Conservation (phyloP, 1,139 yeast genomes). For the Candida anutae region DNA sequence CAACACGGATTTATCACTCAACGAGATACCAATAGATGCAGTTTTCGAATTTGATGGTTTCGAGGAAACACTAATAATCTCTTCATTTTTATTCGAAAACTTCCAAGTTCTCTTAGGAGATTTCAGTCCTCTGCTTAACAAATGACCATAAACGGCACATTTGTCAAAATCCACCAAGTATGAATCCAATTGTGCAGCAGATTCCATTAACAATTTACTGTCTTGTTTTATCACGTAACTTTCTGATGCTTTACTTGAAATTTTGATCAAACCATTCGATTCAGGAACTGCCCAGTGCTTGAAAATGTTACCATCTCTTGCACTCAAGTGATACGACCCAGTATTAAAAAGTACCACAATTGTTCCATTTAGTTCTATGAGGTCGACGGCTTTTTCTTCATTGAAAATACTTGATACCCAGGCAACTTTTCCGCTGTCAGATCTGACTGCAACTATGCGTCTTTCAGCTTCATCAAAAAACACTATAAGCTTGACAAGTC, state of each 20-base stretch:
- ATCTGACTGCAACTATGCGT: constrained; percentile 22
- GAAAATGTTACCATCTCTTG: constrained; percentile 19
- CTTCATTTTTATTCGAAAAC: constrained; percentile 13
- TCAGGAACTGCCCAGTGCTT: background rate
- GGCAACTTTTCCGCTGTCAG: constrained; percentile 18
- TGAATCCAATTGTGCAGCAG: constrained; percentile 6
- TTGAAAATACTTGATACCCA: constrained; percentile 17
- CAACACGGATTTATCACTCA: constrained; percentile 65
- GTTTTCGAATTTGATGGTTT: constrained; percentile 36
- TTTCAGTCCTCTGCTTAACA: constrained; percentile 8
- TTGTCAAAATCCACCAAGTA: constrained; percentile 11
- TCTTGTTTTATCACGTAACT: background rate
- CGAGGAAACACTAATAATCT: constrained; percentile 12
- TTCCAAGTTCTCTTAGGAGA: constrained; percentile 20
- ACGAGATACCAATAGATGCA: constrained; percentile 62
- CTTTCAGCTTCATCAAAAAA: constrained; percentile 16
- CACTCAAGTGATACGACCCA: constrained; percentile 12
- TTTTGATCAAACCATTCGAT: background rate
- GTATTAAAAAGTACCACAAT: constrained; percentile 16
- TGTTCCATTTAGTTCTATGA: constrained; percentile 11
- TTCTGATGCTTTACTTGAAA: background rate
- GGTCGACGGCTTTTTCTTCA: constrained; percentile 9
- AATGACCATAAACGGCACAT: constrained; percentile 16
- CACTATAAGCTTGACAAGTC: constrained; percentile 27
- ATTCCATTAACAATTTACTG: background rate